A percentile compares a stretch with the other conserved stretches of the same genome.
phyloP scores from a whole-genome alignment of 2,329 filamentous ascomycete genomes.

The Ascochyta koolunga region DNA sequence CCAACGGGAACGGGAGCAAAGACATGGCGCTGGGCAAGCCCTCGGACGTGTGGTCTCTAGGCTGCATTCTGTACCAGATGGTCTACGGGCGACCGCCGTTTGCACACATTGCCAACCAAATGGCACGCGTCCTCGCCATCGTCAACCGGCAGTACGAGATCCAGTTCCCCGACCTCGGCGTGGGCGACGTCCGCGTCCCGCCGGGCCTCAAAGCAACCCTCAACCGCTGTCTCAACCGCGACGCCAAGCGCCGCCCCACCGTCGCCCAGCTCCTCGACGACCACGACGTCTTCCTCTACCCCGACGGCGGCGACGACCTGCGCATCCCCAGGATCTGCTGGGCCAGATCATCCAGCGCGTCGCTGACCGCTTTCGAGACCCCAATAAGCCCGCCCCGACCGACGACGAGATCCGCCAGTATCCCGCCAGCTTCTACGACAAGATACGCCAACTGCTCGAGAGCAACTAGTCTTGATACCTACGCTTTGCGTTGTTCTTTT shows the following conservation, averaged over 20 bases:
- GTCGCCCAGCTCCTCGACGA: constrained; percentile 62
- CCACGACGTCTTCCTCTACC: constrained; percentile 64
- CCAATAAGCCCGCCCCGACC: constrained; percentile 58
- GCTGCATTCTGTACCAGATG: constrained; percentile 98
- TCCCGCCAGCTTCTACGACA: constrained; percentile 55
- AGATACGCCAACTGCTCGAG: constrained; percentile 52
- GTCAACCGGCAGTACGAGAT: constrained; percentile 78
- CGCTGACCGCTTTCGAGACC: constrained; percentile 63
- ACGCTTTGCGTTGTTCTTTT: background rate
- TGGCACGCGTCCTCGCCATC: constrained; percentile 85
- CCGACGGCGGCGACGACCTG: constrained; percentile 60
- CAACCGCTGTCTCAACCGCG: constrained; percentile 63
- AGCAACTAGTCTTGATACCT: constrained; percentile 15
- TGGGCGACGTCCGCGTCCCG: constrained; percentile 67
- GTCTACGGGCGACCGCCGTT: constrained; percentile 97
- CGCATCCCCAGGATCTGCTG: constrained; percentile 61
- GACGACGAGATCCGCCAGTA: constrained; percentile 61
- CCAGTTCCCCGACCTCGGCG: constrained; percentile 71
- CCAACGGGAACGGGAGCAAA: constrained; percentile 58
- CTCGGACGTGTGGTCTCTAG: constrained; percentile 93
- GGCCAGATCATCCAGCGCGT: constrained; percentile 65
- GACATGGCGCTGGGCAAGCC: constrained; percentile 96
- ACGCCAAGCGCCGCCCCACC: constrained; percentile 62
- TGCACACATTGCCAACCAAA: constrained; percentile 85
- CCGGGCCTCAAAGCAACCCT: constrained; percentile 62